Base-by-base conservation (phyloP, 768 basidiomycete genomes). In the Mrakia gelida region DNA sequence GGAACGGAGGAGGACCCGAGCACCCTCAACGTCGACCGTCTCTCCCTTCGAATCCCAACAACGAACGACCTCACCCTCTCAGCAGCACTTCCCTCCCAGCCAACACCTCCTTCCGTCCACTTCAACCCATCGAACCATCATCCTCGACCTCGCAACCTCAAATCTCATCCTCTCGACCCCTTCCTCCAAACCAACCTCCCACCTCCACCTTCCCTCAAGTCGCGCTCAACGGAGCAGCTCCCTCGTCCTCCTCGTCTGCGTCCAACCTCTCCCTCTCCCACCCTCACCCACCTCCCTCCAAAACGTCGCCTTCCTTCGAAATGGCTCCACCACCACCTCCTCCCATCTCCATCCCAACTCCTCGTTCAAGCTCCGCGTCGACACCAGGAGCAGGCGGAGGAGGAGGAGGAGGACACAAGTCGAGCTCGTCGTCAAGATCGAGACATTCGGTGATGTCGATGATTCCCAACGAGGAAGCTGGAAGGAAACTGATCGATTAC, bases 401-500 rank as follows among this genome's bases (percentile, higher is more conserved):
- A n/a, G 41, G n/a, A 49, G 43, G 68, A 38, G 38, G 38, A 38
- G 38, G 38, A 38, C 9, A 52, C 9, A 26, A 23, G 61, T 18
- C 38, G 23, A 56, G 32, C n/a, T 61, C 34, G 54, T n/a, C n/a
- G n/a, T n/a, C n/a, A n/a, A 41, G 71, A 13, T 73, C 45, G 10
- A 21, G 65, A 9, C 67, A 43, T 15, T 70, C 67, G 2, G 72
- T 73, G 5, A 67, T 75, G 45, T 34, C 45, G 0, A 34, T 52
- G 34, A 13, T 78, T 6, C 78, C 78, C 34, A 71, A 41, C 16
- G 78, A 79, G n/a, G 73, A 68, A 18, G 62, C 75, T 30, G 78
- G 78, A 13, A 62, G 78, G 21, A 71, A 34, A 15, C 56, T 79
- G 18, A 30, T 75, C 56, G 67, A 56, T 5, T 79, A 75, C 70